Conservation (phyloP, 83 land plant genomes). For the Picea abies region DNA sequence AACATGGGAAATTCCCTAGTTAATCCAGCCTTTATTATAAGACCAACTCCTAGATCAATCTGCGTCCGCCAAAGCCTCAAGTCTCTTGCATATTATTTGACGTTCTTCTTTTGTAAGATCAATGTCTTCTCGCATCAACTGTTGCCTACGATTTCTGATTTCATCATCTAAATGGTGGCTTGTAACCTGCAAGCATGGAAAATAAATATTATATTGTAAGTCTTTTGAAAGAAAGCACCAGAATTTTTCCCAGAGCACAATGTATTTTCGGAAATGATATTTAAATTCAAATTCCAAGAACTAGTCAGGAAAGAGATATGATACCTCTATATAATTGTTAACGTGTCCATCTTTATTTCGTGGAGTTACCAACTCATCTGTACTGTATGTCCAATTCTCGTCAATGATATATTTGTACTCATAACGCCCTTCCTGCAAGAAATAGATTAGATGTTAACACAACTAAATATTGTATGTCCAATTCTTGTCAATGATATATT, state of each 20-base stretch:
- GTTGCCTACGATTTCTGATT: constrained; percentile 23
- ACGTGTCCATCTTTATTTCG: constrained; percentile 89
- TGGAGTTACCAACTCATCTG: constrained; percentile 50
- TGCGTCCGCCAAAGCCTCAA: constrained; percentile 5
- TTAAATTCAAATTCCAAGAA: no score
- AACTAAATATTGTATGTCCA: constrained; percentile 48
- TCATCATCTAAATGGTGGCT: constrained; percentile 19
- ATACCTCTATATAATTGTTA: constrained; percentile 82
- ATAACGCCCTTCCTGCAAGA: constrained; percentile 80
- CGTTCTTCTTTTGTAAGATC: constrained; percentile 44
- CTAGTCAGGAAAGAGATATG: no score
- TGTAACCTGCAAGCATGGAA: constrained; percentile 35
- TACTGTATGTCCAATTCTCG: constrained; percentile 63
- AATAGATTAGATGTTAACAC: not conserved
- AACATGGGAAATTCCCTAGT: not conserved
- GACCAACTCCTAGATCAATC: not conserved
- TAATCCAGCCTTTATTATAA: not conserved
- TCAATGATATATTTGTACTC: constrained; percentile 97
- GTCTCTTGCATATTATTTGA: constrained; percentile 23
- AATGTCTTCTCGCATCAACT: constrained; percentile 43
- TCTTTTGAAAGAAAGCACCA: no score
- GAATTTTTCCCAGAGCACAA: no score
- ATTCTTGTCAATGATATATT: constrained; percentile 84
- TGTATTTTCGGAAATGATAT: no score
- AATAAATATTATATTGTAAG: no score